Conservation (phyloP, 2,329 filamentous ascomycete species). For the Diaporthe capsici region DNA sequence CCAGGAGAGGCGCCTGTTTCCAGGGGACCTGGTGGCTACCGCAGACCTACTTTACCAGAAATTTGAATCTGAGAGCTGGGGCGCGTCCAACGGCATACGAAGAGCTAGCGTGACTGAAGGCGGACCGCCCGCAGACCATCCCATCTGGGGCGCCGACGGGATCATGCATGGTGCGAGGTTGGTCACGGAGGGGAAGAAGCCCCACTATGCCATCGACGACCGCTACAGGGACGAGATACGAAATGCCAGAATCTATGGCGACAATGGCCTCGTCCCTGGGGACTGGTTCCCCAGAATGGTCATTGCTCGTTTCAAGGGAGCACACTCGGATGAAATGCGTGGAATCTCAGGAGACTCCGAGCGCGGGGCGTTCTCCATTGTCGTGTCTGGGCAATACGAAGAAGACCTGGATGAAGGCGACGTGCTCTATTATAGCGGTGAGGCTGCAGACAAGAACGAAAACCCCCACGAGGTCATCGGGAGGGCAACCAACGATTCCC, state of each 20-base stretch:
- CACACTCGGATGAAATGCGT: conserved; percentile 62
- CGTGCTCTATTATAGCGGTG: conserved; percentile 49
- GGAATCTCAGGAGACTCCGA: conserved; percentile 65
- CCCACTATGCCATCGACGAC: conserved; percentile 39
- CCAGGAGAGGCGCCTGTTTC: background rate
- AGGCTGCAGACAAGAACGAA: conserved; percentile 40
- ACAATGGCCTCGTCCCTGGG: conserved; percentile 54
- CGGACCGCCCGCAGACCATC: conserved; percentile 45
- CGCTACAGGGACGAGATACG: conserved; percentile 37
- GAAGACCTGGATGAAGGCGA: conserved; percentile 47
- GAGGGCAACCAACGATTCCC: conserved; percentile 42
- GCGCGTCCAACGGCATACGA: background rate
- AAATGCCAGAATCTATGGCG: conserved; percentile 44
- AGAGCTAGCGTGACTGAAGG: conserved; percentile 2
- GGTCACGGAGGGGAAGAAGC: background rate
- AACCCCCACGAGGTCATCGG: background rate
- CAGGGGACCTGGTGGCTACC: background rate
- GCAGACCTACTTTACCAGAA: conserved; percentile 25
- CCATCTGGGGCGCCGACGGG: conserved; percentile 49
- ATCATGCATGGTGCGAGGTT: conserved; percentile 50
- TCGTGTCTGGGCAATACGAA: conserved; percentile 58
- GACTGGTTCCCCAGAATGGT: conserved; percentile 69
- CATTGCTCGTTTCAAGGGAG: conserved; percentile 65
- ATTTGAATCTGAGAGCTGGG: conserved; percentile 32
- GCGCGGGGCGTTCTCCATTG: conserved; percentile 66